These are phyloP conservation scores for Eucalyptus regnans DNA, from an alignment of 345 rosid genomes.

Conservation along the genomic window DNA sequence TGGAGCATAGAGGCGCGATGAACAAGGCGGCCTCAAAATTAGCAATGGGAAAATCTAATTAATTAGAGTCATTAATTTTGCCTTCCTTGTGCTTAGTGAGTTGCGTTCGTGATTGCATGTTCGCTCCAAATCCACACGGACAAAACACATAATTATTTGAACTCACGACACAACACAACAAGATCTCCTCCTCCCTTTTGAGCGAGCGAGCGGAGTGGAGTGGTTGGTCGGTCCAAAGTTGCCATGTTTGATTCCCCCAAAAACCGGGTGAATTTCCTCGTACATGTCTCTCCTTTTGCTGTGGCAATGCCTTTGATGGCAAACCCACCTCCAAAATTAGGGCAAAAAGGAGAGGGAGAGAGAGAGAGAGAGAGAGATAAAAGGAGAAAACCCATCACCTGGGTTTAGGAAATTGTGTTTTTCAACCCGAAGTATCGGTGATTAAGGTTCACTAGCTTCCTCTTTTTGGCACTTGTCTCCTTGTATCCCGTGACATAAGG, in stretches of 20 bases:
- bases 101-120: conserved; percentile 27
- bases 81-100: conserved; percentile 29
- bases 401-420: background rate
- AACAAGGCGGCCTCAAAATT: conserved; percentile 18
- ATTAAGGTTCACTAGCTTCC: background rate
- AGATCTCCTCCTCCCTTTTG: background rate
- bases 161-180: background rate
- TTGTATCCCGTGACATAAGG: background rate
- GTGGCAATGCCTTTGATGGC: background rate
- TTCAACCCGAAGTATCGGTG: background rate
- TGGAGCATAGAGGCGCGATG: conserved; percentile 4
- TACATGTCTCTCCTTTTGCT: conserved; percentile 7
- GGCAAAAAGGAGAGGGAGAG: background rate
- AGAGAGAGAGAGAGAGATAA: background rate
- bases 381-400: background rate
- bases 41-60: background rate
- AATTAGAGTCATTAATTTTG: background rate
- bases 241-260: conserved; percentile 51
- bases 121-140: background rate
- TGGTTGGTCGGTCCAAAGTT: conserved; percentile 34
- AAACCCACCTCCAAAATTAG: background rate
- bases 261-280: conserved; percentile 26
- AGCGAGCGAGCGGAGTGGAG: conserved; percentile 25
- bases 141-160: background rate
- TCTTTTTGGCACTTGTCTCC: background rate